Evolutionary conservation across 2,329 filamentous ascomycete species (phyloP), one percentile per base, ranked within the genome.

Genomic region (Epicoccum nigrum): DNA sequence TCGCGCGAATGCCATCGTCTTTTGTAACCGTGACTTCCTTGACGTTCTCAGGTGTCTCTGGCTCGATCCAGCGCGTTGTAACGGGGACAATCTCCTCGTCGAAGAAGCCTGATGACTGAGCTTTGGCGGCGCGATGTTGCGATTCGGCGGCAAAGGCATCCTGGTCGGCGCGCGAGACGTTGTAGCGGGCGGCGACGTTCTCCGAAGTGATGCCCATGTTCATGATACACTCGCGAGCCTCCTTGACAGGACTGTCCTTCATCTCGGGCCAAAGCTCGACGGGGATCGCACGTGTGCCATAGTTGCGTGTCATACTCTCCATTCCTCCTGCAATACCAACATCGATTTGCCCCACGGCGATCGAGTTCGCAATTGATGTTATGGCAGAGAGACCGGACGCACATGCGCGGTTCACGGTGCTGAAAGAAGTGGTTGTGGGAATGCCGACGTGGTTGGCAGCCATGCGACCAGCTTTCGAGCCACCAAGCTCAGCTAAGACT

Each of bases 271-370:
- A 96, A 9, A 91, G 75, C 57, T 91, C 84, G 0, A 86, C 86
- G 0, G 92, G 92, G 34, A 97, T 94, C n/a, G 92, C 92, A 50
- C 86, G 80, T 20, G 80, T 85, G 43, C 87, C 92, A 74, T 97
- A 97, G 76, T 96, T 96, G 59, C 88, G 79, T 58, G 90, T 96
- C 92, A 97, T 97, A 76, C 88, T 93, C 82, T 97, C 92, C 89
- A 95, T 96, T 23, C 92, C 92, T 2, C 89, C 92, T 8, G 86
- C 92, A 55, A 97, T 85, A 53, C 90, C 92, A 0, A 81, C 79
- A 55, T 86, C 83, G 43, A 93, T 88, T 62, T 84, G 82, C 1
- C 89, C 91, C 0, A 83, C 80, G n/a, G 85, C 82, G 62, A 97
- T 94, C 56, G 87, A 81, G 50, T 88, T 85, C 4, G 89, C 88